These are phyloP conservation scores for Lodderomyces beijingensis DNA, from an alignment of 1,139 yeast species.

Conservation along the genomic window DNA sequence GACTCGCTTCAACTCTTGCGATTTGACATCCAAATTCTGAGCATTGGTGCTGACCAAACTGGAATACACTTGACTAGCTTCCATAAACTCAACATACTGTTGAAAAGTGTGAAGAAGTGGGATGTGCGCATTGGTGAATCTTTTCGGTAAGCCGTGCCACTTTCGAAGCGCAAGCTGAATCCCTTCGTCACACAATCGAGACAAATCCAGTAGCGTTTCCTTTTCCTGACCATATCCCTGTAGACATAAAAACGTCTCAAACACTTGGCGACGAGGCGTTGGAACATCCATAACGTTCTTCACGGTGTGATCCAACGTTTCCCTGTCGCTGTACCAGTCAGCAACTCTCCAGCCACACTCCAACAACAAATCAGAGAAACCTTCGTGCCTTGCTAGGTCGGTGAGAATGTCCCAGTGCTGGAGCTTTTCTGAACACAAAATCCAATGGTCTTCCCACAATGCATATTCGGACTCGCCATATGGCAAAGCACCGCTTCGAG, in stretches of 20 bases:
- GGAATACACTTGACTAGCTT: conserved; percentile 91
- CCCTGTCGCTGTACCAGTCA: conserved; percentile 95
- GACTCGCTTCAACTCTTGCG: conserved; percentile 91
- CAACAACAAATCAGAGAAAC: conserved; percentile 84
- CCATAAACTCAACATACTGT: conserved; percentile 96
- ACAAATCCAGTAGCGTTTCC: conserved; percentile 74
- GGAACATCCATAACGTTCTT: conserved; percentile 98
- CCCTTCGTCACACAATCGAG: conserved; percentile 91
- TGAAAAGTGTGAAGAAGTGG: conserved; percentile 93
- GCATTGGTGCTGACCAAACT: conserved; percentile 88
- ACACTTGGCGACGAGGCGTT: conserved; percentile 92
- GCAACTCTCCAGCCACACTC: conserved; percentile 99
- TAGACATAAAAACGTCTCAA: conserved; percentile 86
- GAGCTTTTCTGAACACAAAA: conserved; percentile 89
- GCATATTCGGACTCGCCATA: conserved; percentile 94
- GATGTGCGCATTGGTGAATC: conserved; percentile 81
- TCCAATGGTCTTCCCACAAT: conserved; percentile 99
- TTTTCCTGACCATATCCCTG: conserved; percentile 93
- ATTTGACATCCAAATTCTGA: conserved; percentile 84
- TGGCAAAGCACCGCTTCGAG: conserved; percentile 92
- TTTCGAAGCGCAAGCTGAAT: conserved; percentile 87
- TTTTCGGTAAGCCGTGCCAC: conserved; percentile 86
- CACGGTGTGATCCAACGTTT: conserved; percentile 89
- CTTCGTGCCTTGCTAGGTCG: conserved; percentile 96
- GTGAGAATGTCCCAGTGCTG: conserved; percentile 99